Percentiles rank a stretch among this genome's conserved stretches.
Evolutionary conservation across 2,329 filamentous ascomycete species (phyloP).

Genomic region (Trichoderma simmonsii): DNA sequence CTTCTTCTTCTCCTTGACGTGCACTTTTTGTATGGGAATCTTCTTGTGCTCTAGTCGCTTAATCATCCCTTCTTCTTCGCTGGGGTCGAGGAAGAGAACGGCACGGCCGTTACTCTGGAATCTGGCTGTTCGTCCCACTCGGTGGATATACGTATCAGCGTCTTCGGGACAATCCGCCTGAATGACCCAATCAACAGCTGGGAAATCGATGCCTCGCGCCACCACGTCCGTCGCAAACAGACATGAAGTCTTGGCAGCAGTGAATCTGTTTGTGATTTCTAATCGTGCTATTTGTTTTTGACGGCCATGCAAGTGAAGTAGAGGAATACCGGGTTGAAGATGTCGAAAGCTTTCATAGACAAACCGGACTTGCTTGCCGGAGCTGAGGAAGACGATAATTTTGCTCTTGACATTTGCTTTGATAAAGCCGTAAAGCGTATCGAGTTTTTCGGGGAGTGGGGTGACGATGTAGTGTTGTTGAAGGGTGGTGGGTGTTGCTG

Average conservation of each 20-base stretch:
- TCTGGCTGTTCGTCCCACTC: constrained; percentile 89
- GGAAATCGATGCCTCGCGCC: constrained; percentile 91
- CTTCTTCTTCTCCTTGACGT: constrained; percentile 85
- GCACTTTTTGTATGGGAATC: constrained; percentile 82
- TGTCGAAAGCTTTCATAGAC: constrained; percentile 91
- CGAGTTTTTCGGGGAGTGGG: constrained; percentile 81
- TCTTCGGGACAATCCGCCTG: constrained; percentile 97
- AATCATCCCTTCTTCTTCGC: constrained; percentile 89
- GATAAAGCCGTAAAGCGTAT: constrained; percentile 90
- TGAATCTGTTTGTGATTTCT: constrained; percentile 83
- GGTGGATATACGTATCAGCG: constrained; percentile 95
- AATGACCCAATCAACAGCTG: constrained; percentile 97
- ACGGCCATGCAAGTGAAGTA: constrained; percentile 88
- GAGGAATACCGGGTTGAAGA: constrained; percentile 87
- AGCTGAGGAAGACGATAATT: constrained; percentile 92
- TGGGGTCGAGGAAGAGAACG: constrained; percentile 87
- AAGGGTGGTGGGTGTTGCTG: constrained; percentile 77
- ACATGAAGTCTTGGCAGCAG: constrained; percentile 75
- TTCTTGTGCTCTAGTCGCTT: constrained; percentile 82
- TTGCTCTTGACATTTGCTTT: constrained; percentile 88
- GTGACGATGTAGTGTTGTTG: constrained; percentile 91
- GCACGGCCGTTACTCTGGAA: constrained; percentile 86
- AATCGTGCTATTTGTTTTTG: constrained; percentile 89
- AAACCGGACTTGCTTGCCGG: constrained; percentile 94
- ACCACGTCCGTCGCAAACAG: constrained; percentile 95